Base-by-base conservation (phyloP, 306 rosid species). In the Lathyrus sativus region DNA sequence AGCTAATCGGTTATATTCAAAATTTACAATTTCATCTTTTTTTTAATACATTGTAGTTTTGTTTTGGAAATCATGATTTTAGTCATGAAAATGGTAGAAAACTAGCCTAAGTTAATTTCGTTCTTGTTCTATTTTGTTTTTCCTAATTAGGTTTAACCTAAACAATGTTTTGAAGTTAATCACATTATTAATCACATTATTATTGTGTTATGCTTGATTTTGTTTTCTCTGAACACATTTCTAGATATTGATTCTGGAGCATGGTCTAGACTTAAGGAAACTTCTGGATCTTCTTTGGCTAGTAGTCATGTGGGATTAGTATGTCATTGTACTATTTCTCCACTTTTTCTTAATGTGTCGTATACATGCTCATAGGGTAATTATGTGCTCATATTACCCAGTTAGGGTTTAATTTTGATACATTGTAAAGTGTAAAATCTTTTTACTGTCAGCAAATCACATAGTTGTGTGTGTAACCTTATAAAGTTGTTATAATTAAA, bases 151-250 rank as follows among this genome's bases (percentile, higher is more conserved):
- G n/a, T n/a, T n/a, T n/a, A n/a, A n/a, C n/a, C n/a, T n/a, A n/a
- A n/a, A n/a, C 7, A 26, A 26, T 55, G 60, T 26, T 55, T 57
- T 8, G 6, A 57, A 57, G 55, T 49, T 49, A 49, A 50, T 50
- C 24, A 14, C 14, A 48, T 15, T 26, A 26, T 26, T 26, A 26
- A 26, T 26, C 28, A 26, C n/a, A n/a, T n/a, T 48, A 13, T 29
- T 56, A 13, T 13, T 31, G 39, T 58, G 42, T 3, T 59, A 35
- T 33, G 7, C 3, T 59, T 19, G 46, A 7, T 61, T 37, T 5
- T 31, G 1, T 38, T 38, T 35, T 54, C 13, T n/a, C n/a, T n/a
- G n/a, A n/a, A n/a, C n/a, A n/a, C n/a, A n/a, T n/a, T n/a, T n/a
- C n/a, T n/a, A n/a, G n/a, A n/a, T n/a, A n/a, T n/a, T n/a, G n/a